Conservation (phyloP, 495 filamentous ascomycete species). For the Aspergillus saccharolyticus region DNA sequence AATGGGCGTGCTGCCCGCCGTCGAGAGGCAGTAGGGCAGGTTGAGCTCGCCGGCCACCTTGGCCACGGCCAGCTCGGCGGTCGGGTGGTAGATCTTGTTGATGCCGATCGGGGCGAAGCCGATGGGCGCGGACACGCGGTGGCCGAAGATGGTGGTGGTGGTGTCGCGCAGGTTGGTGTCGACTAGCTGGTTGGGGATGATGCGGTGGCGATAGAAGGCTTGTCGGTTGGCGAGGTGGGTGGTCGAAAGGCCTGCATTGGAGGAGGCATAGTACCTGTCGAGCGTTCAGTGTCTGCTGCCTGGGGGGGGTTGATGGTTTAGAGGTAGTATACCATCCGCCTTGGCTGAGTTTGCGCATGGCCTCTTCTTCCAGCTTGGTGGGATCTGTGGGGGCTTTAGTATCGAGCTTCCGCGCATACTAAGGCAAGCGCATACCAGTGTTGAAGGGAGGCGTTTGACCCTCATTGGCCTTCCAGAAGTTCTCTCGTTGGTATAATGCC, state of each 20-base stretch:
- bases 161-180: conserved; percentile 59
- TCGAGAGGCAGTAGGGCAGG: conserved; percentile 52
- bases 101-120: conserved; percentile 65
- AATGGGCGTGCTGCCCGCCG: conserved; percentile 54
- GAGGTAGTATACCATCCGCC: conserved; percentile 24
- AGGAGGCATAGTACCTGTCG: conserved; percentile 56
- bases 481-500: conserved; percentile 57
- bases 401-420: background rate
- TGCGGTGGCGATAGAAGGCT: conserved; percentile 63
- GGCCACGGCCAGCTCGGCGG: conserved; percentile 54
- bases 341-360: conserved; percentile 49
- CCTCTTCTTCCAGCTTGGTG: conserved; percentile 52
- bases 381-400: conserved; percentile 37
- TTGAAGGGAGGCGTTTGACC: conserved; percentile 53
- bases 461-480: conserved; percentile 55
- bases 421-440: conserved; percentile 31
- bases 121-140: conserved; percentile 53
- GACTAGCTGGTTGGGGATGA: conserved; percentile 58
- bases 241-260: conserved; percentile 58
- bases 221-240: conserved; percentile 65
- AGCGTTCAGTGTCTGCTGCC: background rate
- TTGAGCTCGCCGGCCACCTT: conserved; percentile 53
- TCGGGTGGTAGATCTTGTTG: conserved; percentile 58
- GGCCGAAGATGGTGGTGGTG: conserved; percentile 55
- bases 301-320: conserved; percentile 1